A percentile compares a stretch with the other conserved stretches of the same genome.
These are phyloP conservation scores for Metarhizium album DNA, from an alignment of 2,329 filamentous ascomycete genomes.

Conservation along the genomic window DNA sequence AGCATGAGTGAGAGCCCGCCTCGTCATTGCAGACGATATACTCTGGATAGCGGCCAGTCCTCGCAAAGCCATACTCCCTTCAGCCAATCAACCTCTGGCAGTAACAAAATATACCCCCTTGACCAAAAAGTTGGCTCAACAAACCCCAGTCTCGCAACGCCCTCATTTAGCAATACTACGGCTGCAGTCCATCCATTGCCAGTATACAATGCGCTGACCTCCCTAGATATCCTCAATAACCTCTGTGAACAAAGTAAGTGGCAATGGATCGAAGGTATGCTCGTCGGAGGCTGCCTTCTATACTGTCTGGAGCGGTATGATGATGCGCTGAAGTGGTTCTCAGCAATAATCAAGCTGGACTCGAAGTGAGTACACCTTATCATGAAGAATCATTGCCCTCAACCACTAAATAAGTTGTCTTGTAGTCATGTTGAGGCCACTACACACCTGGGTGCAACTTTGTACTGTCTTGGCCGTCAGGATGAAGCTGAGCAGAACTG, in stretches of 20 bases:
- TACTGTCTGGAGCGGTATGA: conserved; percentile 82
- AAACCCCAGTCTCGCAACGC: conserved; percentile 1
- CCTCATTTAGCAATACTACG: neutral
- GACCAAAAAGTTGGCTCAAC: neutral
- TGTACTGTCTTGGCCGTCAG: conserved; percentile 72
- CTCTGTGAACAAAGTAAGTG: conserved; percentile 72
- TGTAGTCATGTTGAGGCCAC: conserved; percentile 79
- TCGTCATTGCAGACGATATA: neutral
- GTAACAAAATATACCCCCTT: neutral
- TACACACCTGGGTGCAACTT: conserved; percentile 82
- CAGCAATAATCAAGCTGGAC: conserved; percentile 47
- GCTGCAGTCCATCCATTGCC: conserved; percentile 23
- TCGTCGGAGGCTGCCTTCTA: conserved; percentile 81
- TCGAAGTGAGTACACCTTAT: conserved; percentile 35
- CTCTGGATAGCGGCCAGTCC: conserved; percentile 1
- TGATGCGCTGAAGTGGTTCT: conserved; percentile 66
- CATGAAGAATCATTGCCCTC: conserved; percentile 19
- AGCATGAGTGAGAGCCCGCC: neutral
- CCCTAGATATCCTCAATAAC: conserved; percentile 60
- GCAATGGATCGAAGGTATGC: conserved; percentile 88
- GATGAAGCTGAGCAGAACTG: conserved; percentile 80
- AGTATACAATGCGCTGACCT: conserved; percentile 47
- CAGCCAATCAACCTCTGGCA: neutral
- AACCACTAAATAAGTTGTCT: conserved; percentile 11
- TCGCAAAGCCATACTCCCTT: conserved; percentile 1